Evolutionary conservation across 106 monocot genomes (phyloP).

Genomic region (Dendrobium nobile): DNA sequence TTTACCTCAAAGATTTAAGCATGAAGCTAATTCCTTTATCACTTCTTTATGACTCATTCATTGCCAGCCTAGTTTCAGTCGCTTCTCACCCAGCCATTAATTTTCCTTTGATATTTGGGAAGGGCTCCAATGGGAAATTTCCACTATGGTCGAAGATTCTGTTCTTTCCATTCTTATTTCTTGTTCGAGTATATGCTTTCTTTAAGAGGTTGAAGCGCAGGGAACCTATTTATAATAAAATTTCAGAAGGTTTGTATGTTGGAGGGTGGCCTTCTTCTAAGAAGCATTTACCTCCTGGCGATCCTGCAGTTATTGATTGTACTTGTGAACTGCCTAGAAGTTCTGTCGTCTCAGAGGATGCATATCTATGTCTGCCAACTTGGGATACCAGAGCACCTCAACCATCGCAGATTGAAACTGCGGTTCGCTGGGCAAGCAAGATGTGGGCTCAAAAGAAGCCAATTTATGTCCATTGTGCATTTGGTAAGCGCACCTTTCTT

Average conservation of each 20-base stretch:
- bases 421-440: slow-evolving; percentile 57
- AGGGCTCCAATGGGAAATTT: slow-evolving; percentile 51
- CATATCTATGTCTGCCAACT: slow-evolving; percentile 59
- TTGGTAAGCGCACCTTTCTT: slow-evolving; percentile 35
- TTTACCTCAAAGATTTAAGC: slow-evolving; percentile 15
- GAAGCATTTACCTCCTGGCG: slow-evolving; percentile 49
- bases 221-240: slow-evolving; percentile 55
- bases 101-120: slow-evolving; percentile 62
- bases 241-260: slow-evolving; percentile 64
- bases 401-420: slow-evolving; percentile 53
- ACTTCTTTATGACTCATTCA: slow-evolving; percentile 12
- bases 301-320: slow-evolving; percentile 78
- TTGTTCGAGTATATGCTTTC: slow-evolving; percentile 32
- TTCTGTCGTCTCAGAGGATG: slow-evolving; percentile 21
- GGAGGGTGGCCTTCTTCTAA: slow-evolving; percentile 67
- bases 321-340: slow-evolving; percentile 81
- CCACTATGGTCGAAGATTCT: slow-evolving; percentile 69
- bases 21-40: slow-evolving; percentile 7
- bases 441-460: slow-evolving; percentile 50
- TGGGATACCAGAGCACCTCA: slow-evolving; percentile 80
- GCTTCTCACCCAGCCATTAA: slow-evolving; percentile 59
- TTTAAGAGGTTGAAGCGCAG: slow-evolving; percentile 49
- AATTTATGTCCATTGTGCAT: slow-evolving; percentile 78
- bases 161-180: slow-evolving; percentile 43
- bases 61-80: slow-evolving; percentile 17